Base-by-base conservation (phyloP, 1,284 basidiomycete species). In the Xanthoconium separans region DNA sequence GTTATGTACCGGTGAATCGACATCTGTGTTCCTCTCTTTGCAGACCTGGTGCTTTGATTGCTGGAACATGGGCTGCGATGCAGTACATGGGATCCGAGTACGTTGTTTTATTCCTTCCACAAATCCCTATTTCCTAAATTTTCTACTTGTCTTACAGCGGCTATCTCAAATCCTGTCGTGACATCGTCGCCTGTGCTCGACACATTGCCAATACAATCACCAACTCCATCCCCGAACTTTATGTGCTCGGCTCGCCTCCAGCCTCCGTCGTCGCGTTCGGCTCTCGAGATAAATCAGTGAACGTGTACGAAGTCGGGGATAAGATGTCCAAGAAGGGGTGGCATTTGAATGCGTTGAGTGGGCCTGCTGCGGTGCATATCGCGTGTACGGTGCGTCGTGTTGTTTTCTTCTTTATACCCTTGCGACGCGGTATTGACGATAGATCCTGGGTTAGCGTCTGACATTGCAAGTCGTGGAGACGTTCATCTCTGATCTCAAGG, bases 61-160 rank as follows among this genome's bases (percentile, higher is more conserved):
- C 96, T 12, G 96, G 93, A 42, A 89, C 94, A 16, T 99, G 95
- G 95, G 94, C 96, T 4, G 93, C 93, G 1, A 87, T 98, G 86
- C 90, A 96, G 66, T 85, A 91, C 69, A 87, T 97, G 75, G 96
- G 96, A 29, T 79, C 87, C 55, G 81, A 89, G 84, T 93, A 68
- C 58, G 85, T 64, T 27, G 20, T 13, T 29, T 65, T 44, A 15
- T 43, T 8, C 15, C 20, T 20, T 20, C 4, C 36, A 4, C 7
- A 30, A 7, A 24, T 7, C n/a, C 29, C n/a, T 9, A 22, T 39
- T 39, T 9, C n/a, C n/a, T 34, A 12, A 11, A 22, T 22, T 22
- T 22, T 4, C n/a, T n/a, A n/a, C 22, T 1, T 24, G 2, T 33
- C 50, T 29, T 52, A 40, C 31, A 93, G 90, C 31, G 97, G 97